Evolutionary conservation across 306 rosid species (phyloP).

Genomic region (Citrullus mucosospermus): DNA sequence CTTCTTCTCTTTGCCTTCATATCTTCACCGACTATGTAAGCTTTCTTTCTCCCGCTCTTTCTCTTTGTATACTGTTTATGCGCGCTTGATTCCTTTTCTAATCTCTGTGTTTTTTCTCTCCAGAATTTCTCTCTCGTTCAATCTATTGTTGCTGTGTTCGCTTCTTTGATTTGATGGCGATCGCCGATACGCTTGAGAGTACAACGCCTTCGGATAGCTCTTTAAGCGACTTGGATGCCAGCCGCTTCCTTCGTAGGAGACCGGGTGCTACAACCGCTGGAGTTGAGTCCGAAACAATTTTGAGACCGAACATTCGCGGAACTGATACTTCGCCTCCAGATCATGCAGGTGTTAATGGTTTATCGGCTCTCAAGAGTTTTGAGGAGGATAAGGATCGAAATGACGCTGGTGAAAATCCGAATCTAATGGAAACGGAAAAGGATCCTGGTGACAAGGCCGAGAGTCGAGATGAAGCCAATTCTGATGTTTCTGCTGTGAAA

Average conservation of each 20-base stretch:
- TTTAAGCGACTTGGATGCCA: conserved; percentile 30
- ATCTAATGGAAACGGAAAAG: conserved; percentile 1
- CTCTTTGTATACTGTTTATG: not conserved
- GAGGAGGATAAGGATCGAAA: conserved; percentile 22
- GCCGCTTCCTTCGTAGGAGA: conserved; percentile 34
- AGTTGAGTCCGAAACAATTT: conserved; percentile 18
- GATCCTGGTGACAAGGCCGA: conserved; percentile 7
- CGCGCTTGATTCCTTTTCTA: not conserved
- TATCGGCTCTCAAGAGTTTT: conserved; percentile 8
- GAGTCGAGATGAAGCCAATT: conserved; percentile 7
- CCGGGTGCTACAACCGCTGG: conserved; percentile 12
- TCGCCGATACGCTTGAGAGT: conserved; percentile 27
- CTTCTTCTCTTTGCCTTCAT: not conserved
- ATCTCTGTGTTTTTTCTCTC: not conserved
- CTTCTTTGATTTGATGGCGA: conserved; percentile 38
- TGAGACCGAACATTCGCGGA: conserved; percentile 8
- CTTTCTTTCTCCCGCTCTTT: not conserved
- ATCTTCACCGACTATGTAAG: not conserved
- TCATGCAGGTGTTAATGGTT: conserved; percentile 20
- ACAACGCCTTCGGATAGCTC: conserved; percentile 9
- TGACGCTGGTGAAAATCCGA: conserved; percentile 14
- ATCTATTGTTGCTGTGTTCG: not conserved
- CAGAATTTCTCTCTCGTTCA: not conserved
- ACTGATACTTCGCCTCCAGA: conserved; percentile 20
- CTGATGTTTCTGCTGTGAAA: conserved; percentile 20